A percentile compares a stretch with the other conserved stretches of the same genome.
Conservation (phyloP, 2,329 filamentous ascomycete genomes). For the Aspergillus aculeatus region DNA sequence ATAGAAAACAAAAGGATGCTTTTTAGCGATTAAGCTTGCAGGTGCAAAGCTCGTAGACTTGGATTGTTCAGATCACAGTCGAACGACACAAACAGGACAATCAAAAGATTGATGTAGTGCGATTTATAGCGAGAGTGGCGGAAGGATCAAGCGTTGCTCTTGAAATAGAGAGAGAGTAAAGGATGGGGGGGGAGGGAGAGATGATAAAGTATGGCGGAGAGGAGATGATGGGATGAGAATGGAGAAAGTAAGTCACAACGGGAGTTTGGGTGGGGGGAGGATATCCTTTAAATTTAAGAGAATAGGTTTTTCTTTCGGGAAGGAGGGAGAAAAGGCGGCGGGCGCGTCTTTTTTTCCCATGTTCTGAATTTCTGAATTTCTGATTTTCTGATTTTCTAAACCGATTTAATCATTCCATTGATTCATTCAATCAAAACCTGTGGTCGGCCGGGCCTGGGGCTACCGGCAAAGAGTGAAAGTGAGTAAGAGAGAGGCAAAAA, state of each 20-base stretch:
- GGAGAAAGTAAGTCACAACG: slow-evolving; percentile 17
- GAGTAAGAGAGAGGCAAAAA: neutral
- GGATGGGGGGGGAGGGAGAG: neutral
- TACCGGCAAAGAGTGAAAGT: neutral
- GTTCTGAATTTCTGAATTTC: neutral
- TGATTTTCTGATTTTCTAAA: neutral
- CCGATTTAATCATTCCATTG: neutral
- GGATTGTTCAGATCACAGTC: slow-evolving; percentile 6
- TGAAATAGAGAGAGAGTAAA: slow-evolving; percentile 8
- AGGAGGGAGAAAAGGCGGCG: slow-evolving; percentile 2
- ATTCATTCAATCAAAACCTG: neutral
- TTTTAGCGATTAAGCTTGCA: neutral
- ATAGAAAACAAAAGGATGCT: slow-evolving; percentile 13
- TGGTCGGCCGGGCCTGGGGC: neutral
- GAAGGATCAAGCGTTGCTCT: slow-evolving; percentile 24
- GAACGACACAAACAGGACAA: slow-evolving; percentile 13
- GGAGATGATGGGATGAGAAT: slow-evolving; percentile 14
- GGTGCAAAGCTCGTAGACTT: slow-evolving; percentile 8
- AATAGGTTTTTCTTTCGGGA: slow-evolving; percentile 1
- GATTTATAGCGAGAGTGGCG: slow-evolving; percentile 12
- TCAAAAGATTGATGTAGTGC: slow-evolving; percentile 16
- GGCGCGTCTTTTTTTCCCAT: neutral
- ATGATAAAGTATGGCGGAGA: slow-evolving; percentile 21
- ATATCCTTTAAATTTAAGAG: slow-evolving; percentile 22
- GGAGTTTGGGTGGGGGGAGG: slow-evolving; percentile 18